Evolutionary conservation across 2,329 filamentous ascomycete species (phyloP), one percentile per base, ranked within the genome.

Genomic region (Biscogniauxia sp.): DNA sequence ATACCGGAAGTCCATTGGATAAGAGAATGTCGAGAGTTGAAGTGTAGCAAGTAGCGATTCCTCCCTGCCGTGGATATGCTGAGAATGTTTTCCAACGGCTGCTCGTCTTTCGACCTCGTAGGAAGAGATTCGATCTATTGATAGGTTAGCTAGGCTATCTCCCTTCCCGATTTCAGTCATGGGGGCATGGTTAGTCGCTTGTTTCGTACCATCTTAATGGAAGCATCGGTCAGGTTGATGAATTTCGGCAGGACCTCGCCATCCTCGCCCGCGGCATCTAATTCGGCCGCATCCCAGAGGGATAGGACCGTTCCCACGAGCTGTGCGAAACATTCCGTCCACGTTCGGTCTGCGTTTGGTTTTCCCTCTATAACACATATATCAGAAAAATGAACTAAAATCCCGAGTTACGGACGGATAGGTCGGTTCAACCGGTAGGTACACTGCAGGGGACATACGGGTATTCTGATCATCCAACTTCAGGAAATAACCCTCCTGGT

Each of bases 1-100:
- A 99, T 98, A 52, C 90, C 92, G 17, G 95, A 90, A 1, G 95
- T 97, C 95, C 95, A 99, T 77, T 98, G 93, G 2, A 93, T 89
- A 58, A 99, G 81, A 0, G 94, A 96, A 72, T 96, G 91, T 67
- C 94, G 87, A 0, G 94, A 97, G 75, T 96, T 97, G 79, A 99
- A 99, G 75, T 98, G 95, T 45, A 99, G 83, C 1, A 99, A 82
- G 73, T 97, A 98, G 67, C 95, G 89, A 75, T 99, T 99, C 72
- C 93, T 91, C 54, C 93, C 95, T 20, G 95, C 95, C 9, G 95
- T 99, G 5, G 93, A 98, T 61, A 99, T 87, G 76, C 93, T 97
- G 54, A 99, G 85, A 50, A 99, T 94, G 70, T 99, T 97, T 73
- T 97, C 92, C 57, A 99, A 80, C 17, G 91, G 90, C 68, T 93